A percentile compares a stretch with the other conserved stretches of the same genome.
Conservation (phyloP, 1,139 yeast genomes). For the Candida sp. region DNA sequence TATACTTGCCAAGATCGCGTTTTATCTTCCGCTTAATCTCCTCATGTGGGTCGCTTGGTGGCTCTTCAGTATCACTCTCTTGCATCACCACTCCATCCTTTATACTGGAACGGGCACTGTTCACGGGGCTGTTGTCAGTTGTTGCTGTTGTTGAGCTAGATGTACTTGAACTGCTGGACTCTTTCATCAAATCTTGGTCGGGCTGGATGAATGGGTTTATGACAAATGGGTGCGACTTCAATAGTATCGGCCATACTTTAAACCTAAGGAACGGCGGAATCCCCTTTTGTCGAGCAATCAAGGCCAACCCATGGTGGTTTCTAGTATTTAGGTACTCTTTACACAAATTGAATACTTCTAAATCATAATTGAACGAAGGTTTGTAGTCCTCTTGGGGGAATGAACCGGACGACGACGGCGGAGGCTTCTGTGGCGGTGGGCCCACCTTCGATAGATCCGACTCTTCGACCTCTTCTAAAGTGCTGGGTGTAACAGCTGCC, state of each 20-base stretch:
- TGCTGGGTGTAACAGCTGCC: conserved; percentile 4
- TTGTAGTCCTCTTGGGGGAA: conserved; percentile 17
- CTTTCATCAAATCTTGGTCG: conserved; percentile 35
- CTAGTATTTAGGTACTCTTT: conserved; percentile 48
- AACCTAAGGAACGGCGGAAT: conserved; percentile 83
- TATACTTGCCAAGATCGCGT: conserved; percentile 57
- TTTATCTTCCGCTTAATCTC: conserved; percentile 40
- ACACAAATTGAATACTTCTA: conserved; percentile 41
- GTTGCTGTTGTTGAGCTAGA: conserved; percentile 4
- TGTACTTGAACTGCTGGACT: conserved; percentile 8
- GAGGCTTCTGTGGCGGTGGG: conserved; percentile 3
- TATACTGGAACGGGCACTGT: conserved; percentile 12
- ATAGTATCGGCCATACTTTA: conserved; percentile 82
- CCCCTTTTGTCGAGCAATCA: conserved; percentile 83
- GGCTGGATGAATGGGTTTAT: conserved; percentile 72
- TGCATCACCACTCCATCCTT: conserved; percentile 5
- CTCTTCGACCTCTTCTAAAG: conserved; percentile 1
- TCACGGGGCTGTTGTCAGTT: conserved; percentile 1
- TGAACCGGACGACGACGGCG: conserved; percentile 2
- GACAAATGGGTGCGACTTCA: conserved; percentile 87
- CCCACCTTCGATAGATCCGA: not conserved
- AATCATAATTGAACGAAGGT: conserved; percentile 46
- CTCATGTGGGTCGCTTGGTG: conserved; percentile 20
- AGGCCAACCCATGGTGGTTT: conserved; percentile 73
- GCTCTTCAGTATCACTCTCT: conserved; percentile 6